Base-by-base conservation (phyloP, 2,329 filamentous ascomycete genomes). In the Daldinia sp. region DNA sequence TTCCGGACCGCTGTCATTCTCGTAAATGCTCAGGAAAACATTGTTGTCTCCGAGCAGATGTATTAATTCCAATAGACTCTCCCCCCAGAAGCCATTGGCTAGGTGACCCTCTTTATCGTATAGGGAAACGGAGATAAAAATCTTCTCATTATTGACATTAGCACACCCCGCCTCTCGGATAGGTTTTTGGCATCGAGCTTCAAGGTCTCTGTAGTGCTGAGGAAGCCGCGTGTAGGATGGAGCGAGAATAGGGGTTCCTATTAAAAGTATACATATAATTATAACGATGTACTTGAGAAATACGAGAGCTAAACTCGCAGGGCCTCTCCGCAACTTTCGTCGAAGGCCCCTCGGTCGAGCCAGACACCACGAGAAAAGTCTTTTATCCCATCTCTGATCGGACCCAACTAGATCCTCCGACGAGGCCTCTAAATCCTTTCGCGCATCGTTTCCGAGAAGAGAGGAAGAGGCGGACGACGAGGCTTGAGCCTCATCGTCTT, bases 81-180 rank as follows among this genome's bases (percentile, higher is more conserved):
- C 73, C 0, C 87, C 89, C 90, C 90, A 93, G 25, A 80, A 77
- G 1, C 90, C 89, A 5, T 80, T 77, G 0, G 88, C 84, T 17
- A 93, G 77, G 2, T 82, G 77, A 1, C 88, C 89, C 5, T 80
- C 79, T 17, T 81, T 79, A 70, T 93, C 89, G 68, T 90, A 90
- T 55, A 93, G 81, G 70, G 88, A 91, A 13, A 90, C 86, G 1
- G 88, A 88, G 52, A 93, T 90, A 71, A 90, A 93, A n/a, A 93
- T 79, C 70, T 87, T 90, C 73, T 92, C 88, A 50, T 85, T 80
- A 43, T 67, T 61, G 0, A 74, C 68, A 62, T 80, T 81, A 19
- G 76, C 79, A 61, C 79, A 78, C 23, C 78, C 76, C 6, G 71
- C 58, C 32, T 65, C 21, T 34, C 70, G 61, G 34, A 62, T 53